Percentiles rank a stretch among this genome's conserved stretches.
phyloP scores from a whole-genome alignment of 257 asterid species.

The Knoxia roxburghii region DNA sequence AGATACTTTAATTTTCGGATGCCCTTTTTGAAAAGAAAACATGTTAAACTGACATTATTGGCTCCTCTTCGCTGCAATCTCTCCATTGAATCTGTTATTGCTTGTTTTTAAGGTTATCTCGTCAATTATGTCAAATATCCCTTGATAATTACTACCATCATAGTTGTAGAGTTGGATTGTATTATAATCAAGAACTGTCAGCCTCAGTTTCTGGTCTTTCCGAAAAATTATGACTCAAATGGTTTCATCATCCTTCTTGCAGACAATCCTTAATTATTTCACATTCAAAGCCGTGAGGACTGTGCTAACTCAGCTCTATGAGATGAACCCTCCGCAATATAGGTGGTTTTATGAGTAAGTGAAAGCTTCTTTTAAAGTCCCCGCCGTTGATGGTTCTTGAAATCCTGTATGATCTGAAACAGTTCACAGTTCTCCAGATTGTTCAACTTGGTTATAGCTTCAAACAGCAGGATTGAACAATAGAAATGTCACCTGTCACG shows the following conservation, averaged over 20 bases:
- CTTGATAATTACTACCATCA: neutral
- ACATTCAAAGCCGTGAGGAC: slow-evolving; percentile 94
- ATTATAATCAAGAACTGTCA: neutral
- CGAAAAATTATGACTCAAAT: neutral
- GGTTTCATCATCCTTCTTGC: slow-evolving; percentile 21
- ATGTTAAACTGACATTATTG: neutral
- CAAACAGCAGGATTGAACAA: neutral
- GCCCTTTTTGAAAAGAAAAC: too few relatives aligned
- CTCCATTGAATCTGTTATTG: neutral
- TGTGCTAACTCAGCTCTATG: slow-evolving; percentile 76
- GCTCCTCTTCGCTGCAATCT: neutral
- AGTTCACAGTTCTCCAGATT: neutral
- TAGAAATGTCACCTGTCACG: neutral
- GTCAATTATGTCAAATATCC: neutral
- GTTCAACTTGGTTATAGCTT: neutral
- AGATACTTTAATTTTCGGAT: neutral
- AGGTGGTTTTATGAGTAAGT: slow-evolving; percentile 84
- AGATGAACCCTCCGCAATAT: slow-evolving; percentile 85
- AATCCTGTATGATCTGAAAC: neutral
- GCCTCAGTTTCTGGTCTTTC: neutral
- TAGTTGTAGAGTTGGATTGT: neutral
- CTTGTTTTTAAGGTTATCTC: neutral
- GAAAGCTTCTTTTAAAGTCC: slow-evolving; percentile 2
- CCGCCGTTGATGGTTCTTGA: neutral
- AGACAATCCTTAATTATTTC: slow-evolving; percentile 76